A percentile compares a stretch with the other conserved stretches of the same genome.
Conservation (phyloP, 805 yeast genomes). For the Jamesozyma rosinii region DNA sequence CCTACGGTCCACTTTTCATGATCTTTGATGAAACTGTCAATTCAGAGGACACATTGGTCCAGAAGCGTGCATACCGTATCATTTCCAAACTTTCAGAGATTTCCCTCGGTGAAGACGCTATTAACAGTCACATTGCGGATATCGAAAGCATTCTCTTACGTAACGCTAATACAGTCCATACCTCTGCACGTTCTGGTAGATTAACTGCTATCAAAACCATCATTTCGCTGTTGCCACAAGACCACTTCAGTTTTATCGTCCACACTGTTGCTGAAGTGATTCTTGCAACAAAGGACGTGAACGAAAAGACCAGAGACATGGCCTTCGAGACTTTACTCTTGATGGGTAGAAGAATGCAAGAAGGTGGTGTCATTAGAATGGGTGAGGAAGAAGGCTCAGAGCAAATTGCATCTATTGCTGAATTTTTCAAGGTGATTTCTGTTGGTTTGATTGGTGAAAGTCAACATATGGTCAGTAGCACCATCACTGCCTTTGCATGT, state of each 20-base stretch:
- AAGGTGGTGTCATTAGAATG: conserved; percentile 56
- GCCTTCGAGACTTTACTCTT: conserved; percentile 67
- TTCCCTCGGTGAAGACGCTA: conserved; percentile 50
- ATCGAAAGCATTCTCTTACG: conserved; percentile 52
- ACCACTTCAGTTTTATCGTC: conserved; percentile 70
- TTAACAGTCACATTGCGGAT: conserved; percentile 43
- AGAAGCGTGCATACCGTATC: conserved; percentile 82
- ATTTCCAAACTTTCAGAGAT: conserved; percentile 62
- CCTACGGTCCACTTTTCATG: conserved; percentile 66
- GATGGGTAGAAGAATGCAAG: conserved; percentile 69
- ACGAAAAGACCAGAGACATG: conserved; percentile 80
- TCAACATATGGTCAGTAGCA: conserved; percentile 95
- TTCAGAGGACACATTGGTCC: conserved; percentile 56
- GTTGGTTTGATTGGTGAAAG: conserved; percentile 94
- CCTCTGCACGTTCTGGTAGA: conserved; percentile 76
- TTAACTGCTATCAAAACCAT: conserved; percentile 56
- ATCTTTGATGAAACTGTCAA: conserved; percentile 64
- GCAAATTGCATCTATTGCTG: conserved; percentile 57
- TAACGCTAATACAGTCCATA: conserved; percentile 48
- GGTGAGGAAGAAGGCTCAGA: conserved; percentile 5
- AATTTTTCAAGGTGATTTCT: conserved; percentile 83
- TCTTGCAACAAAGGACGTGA: conserved; percentile 80
- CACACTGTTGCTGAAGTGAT: conserved; percentile 78
- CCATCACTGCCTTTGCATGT: conserved; percentile 82
- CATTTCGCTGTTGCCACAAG: conserved; percentile 51